Evolutionary conservation across 768 basidiomycete genomes (phyloP), one percentile per base, ranked within the genome.

Genomic region (Lactarius tabidus): DNA sequence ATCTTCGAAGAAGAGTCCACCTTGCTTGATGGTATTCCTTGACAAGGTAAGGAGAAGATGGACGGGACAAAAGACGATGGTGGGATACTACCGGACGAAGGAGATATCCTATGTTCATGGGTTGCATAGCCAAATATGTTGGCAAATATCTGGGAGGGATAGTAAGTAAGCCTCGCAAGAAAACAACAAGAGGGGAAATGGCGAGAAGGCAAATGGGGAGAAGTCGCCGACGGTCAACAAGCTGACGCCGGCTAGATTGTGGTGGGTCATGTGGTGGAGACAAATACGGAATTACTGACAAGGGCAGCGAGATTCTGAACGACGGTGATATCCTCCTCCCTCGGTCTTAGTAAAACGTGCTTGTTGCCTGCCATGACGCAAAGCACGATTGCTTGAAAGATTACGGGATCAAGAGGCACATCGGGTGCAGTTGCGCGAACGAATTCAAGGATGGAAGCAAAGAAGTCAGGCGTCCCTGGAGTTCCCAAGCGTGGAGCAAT

Each of bases 341-440:
- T 79, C 1, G 88, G 83, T 52, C 86, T 80, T 20, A 92, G 76
- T 62, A 92, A 79, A 33, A 91, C 75, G 72, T 90, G 80, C 67
- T 81, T 85, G 69, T 86, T 78, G 1, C 84, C 83, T 3, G 88
- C 80, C 39, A 88, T 76, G 55, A 91, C 77, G 72, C 83, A 88
- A 4, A 87, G 80, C 35, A 91, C 80, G 18, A 90, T 75, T 26
- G 86, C 84, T 72, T 87, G 87, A 26, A 90, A 74, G 48, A 90
- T 80, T 59, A 84, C 81, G 12, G 83, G 79, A 59, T 91, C 88
- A 3, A 89, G 62, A 9, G 86, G 86, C 18, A 87, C 72, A 57
- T 77, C 77, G n/a, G 82, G 77, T 31, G 76, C 74, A 8, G 75
- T 73, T n/a, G 77, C 69, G 43, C 78, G 81, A 59, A 88, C 72